Conservation (phyloP, 306 rosid genomes). For the Calophaca sinica region DNA sequence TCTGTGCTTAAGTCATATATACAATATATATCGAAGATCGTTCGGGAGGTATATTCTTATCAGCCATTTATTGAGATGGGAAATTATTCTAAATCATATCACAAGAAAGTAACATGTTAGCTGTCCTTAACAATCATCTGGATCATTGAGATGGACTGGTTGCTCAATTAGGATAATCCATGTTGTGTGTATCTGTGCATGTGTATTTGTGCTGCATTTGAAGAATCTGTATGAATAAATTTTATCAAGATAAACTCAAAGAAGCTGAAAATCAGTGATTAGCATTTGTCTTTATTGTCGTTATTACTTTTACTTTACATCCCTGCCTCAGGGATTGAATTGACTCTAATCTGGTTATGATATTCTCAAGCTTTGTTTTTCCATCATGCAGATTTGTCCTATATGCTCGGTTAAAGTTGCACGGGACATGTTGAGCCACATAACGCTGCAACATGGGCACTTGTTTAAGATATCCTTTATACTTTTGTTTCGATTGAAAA, state of each 20-base stretch:
- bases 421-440: constrained; percentile 89
- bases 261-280: constrained; percentile 33
- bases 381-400: constrained; percentile 83
- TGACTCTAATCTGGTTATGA: constrained; percentile 40
- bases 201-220: constrained; percentile 25
- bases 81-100: not conserved
- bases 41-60: constrained; percentile 24
- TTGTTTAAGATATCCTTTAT: constrained; percentile 93
- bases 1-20: constrained; percentile 7
- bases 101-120: constrained; percentile 12
- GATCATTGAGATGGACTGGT: constrained; percentile 11
- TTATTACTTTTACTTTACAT: constrained; percentile 19
- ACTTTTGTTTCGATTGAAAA: constrained; percentile 16
- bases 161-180: constrained; percentile 19
- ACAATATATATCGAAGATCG: not conserved
- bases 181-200: not conserved
- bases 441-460: constrained; percentile 92
- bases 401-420: constrained; percentile 91
- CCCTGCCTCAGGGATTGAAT: constrained; percentile 22
- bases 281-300: not conserved
- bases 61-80: not conserved
- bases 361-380: constrained; percentile 43
- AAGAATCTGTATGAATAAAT: constrained; percentile 16
- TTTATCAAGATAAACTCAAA: constrained; percentile 1
- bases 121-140: not conserved